These are phyloP conservation scores for Starmerella vaccinii DNA, from an alignment of 805 yeast species.

Conservation along the genomic window DNA sequence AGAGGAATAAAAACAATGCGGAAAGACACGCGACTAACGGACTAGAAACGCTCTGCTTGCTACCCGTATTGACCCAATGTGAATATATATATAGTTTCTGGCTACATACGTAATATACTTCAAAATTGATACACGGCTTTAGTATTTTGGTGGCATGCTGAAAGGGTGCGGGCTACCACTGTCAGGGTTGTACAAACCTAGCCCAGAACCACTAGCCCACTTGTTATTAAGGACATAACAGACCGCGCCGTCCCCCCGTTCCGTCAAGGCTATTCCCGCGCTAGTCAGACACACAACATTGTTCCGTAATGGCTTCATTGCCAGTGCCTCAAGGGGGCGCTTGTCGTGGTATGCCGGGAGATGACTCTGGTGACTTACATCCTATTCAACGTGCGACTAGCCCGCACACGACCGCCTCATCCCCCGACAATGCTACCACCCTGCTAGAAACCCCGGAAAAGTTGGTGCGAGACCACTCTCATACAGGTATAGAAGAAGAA, in stretches of 20 bases:
- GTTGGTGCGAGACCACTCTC: not conserved
- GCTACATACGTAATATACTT: no score
- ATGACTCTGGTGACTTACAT: not conserved
- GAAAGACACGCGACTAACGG: not conserved
- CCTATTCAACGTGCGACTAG: not conserved
- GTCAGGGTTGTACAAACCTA: not conserved
- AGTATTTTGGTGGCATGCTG: not conserved
- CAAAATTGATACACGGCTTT: no score
- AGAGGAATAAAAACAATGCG: not conserved
- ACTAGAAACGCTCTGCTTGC: no score
- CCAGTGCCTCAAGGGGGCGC: not conserved
- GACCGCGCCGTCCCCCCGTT: not conserved
- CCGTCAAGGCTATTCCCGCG: not conserved
- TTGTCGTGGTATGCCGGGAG: not conserved
- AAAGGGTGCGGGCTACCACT: not conserved
- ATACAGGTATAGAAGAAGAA: not conserved
- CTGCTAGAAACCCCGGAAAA: not conserved
- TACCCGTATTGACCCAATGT: no score
- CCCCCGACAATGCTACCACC: not conserved
- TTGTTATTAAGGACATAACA: conserved; percentile 1
- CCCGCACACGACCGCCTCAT: not conserved
- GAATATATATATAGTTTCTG: not conserved
- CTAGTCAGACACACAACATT: not conserved
- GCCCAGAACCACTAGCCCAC: conserved; percentile 4
- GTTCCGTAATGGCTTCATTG: not conserved